These are phyloP conservation scores for Xerocomellus chrysenteron DNA, from an alignment of 768 basidiomycete species.

Conservation along the genomic window DNA sequence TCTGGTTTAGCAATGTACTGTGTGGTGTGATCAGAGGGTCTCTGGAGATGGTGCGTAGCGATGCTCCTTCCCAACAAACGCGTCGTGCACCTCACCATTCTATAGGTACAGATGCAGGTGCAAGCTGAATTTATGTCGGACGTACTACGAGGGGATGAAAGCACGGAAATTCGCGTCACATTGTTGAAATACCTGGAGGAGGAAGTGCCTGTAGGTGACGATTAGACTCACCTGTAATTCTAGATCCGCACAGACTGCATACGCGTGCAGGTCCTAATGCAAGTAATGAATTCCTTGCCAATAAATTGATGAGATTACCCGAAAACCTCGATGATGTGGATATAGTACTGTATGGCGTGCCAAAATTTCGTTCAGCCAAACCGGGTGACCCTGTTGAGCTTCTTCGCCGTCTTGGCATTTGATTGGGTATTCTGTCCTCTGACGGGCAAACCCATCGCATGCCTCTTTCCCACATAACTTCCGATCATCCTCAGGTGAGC, in stretches of 20 bases:
- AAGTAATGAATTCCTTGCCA: neutral
- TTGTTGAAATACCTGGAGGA: conserved; percentile 93
- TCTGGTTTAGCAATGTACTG: conserved; percentile 96
- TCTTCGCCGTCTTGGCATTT: conserved; percentile 88
- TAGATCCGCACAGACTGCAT: conserved; percentile 4
- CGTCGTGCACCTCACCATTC: conserved; percentile 15
- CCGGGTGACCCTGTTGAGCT: conserved; percentile 84
- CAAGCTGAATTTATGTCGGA: conserved; percentile 88
- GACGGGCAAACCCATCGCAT: conserved; percentile 91
- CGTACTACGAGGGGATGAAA: conserved; percentile 88
- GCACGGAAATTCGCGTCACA: conserved; percentile 89
- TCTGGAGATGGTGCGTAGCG: conserved; percentile 83
- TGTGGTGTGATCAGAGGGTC: conserved; percentile 93
- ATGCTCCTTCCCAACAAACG: neutral
- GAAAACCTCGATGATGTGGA: conserved; percentile 1
- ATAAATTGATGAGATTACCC: neutral
- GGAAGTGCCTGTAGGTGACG: conserved; percentile 91
- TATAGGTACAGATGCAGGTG: conserved; percentile 93
- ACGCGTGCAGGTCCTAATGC: conserved; percentile 2
- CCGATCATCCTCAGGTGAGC: conserved; percentile 92
- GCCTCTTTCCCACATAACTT: conserved; percentile 88
- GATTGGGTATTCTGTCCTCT: conserved; percentile 91
- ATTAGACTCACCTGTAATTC: conserved; percentile 46
- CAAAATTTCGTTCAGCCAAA: conserved; percentile 32
- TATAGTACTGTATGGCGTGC: conserved; percentile 12